A percentile compares a stretch with the other conserved stretches of the same genome.
Conservation (phyloP, 2,329 filamentous ascomycete species). For the Rutstroemia sp. region DNA sequence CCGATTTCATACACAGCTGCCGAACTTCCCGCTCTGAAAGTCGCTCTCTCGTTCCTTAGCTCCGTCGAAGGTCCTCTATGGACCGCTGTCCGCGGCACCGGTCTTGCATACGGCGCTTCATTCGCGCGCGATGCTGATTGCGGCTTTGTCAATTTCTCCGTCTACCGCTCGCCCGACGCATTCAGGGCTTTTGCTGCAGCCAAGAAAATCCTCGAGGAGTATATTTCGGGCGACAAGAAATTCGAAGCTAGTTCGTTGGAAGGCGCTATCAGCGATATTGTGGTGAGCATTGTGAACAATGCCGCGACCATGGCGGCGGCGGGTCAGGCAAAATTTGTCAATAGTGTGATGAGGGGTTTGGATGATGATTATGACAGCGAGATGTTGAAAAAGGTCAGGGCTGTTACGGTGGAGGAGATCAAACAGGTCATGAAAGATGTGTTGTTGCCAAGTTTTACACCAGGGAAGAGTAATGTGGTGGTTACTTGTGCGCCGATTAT, state of each 20-base stretch:
- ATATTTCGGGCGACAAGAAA: slow-evolving; percentile 61
- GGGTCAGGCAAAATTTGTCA: slow-evolving; percentile 75
- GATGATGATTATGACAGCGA: slow-evolving; percentile 70
- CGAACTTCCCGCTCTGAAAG: slow-evolving; percentile 73
- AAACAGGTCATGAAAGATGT: slow-evolving; percentile 65
- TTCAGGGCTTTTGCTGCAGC: slow-evolving; percentile 78
- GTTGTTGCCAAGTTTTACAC: slow-evolving; percentile 72
- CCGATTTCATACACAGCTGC: slow-evolving; percentile 70
- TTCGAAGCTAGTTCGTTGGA: slow-evolving; percentile 69
- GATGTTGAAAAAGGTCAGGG: slow-evolving; percentile 69
- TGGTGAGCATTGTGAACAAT: slow-evolving; percentile 79
- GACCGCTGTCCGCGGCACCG: slow-evolving; percentile 86
- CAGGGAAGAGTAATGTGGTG: slow-evolving; percentile 75
- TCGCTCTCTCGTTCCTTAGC: slow-evolving; percentile 86
- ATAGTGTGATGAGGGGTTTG: slow-evolving; percentile 70
- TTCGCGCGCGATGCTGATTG: slow-evolving; percentile 73
- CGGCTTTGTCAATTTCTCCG: slow-evolving; percentile 73
- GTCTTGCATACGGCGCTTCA: slow-evolving; percentile 81
- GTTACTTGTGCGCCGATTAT: slow-evolving; percentile 83
- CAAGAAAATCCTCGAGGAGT: slow-evolving; percentile 64
- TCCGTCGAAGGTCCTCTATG: slow-evolving; percentile 91
- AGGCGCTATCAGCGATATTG: slow-evolving; percentile 83
- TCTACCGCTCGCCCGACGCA: slow-evolving; percentile 85
- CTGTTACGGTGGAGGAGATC: slow-evolving; percentile 70
- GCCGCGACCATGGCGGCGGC: slow-evolving; percentile 79